phyloP scores from a whole-genome alignment of 495 filamentous ascomycete genomes.

The Podospora bellae-mahoneyi region DNA sequence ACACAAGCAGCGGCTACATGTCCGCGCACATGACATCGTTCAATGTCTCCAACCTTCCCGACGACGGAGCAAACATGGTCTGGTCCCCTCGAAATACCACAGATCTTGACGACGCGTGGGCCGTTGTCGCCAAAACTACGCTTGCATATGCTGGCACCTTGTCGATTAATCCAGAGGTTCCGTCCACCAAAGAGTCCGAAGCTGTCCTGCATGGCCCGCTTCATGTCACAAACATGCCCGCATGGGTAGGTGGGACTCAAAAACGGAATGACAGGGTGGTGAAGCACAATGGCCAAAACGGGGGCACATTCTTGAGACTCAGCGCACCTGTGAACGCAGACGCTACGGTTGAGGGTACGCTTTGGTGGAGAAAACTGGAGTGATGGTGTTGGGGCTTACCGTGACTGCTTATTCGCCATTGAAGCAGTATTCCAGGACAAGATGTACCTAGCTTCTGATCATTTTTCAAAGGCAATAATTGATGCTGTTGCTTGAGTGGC shows the following conservation, averaged over 20 bases:
- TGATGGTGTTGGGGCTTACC: neutral
- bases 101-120: neutral
- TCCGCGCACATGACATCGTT: slow-evolving; percentile 1
- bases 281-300: neutral
- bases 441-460: no score
- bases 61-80: neutral
- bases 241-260: neutral
- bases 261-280: neutral
- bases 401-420: neutral
- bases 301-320: neutral
- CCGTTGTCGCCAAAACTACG: neutral
- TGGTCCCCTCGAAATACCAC: neutral
- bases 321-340: neutral
- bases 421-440: no score
- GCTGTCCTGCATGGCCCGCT: neutral
- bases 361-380: neutral
- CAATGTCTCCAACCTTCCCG: neutral
- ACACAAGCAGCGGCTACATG: slow-evolving; percentile 4
- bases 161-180: neutral
- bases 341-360: neutral
- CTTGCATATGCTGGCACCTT: neutral
- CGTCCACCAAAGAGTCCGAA: neutral
- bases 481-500: no score
- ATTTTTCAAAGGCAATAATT: no score
- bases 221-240: neutral